Evolutionary conservation across 495 filamentous ascomycete genomes (phyloP), one percentile per base, ranked within the genome.

Genomic region (Eremomyces bilateralis): DNA sequence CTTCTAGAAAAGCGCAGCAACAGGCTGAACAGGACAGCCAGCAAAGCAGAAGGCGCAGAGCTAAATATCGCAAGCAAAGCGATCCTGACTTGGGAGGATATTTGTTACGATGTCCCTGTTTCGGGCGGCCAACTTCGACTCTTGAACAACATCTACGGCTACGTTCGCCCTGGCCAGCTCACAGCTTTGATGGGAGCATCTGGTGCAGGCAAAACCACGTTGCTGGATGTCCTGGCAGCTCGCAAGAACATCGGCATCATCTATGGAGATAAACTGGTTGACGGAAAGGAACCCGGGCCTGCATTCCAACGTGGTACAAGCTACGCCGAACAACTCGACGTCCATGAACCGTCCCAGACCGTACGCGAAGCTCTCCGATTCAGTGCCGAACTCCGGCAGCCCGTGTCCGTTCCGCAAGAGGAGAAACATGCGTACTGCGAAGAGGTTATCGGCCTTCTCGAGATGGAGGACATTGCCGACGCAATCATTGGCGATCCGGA

Each of bases 391-490:
- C 59, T 91, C 1, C 67, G 83, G 22, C 83, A 92, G 48, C 72
- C 80, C 1, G 71, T 60, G 33, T 65, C 76, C 27, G 69, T 67
- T 0, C 62, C 80, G 0, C 58, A 57, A 8, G 63, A 61, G 22
- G 81, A 88, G 36, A 91, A 88, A 53, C 73, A 82, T 42, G 62
- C 64, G 1, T 91, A 88, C 36, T 79, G 84, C 2, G 83, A 92
- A 46, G 69, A 76, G 34, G 76, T 91, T 25, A 74, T 92, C 22
- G 62, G 67, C 1, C 56, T 90, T 3, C 50, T 91, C 3, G 82
- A 90, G 43, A 76, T 93, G 66, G 71, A 82, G 46, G 64, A 73
- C 15, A 74, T 88, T 36, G 80, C 79, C 2, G 81, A 84, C 48
- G 77, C 80, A 10, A 76, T 85, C 24, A 83, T 93, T 35, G 83